Percentiles rank a stretch among this genome's conserved stretches.
These are phyloP conservation scores for Kwoniella sp. DNA, from an alignment of 768 basidiomycete genomes.

Conservation along the genomic window DNA sequence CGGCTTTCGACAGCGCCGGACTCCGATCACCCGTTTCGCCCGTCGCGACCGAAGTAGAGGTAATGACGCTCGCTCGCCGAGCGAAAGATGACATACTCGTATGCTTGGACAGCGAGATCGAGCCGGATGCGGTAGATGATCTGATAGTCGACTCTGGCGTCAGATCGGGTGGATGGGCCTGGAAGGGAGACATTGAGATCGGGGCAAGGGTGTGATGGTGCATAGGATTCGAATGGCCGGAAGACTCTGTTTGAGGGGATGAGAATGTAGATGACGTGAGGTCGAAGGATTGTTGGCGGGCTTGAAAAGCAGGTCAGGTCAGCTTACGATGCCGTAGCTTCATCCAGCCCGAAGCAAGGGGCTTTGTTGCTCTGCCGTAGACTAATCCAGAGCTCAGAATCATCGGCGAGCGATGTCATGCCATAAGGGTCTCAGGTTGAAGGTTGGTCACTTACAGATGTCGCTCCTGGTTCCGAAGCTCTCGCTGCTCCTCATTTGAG, in stretches of 20 bases:
- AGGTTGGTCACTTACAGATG: slow-evolving; percentile 16
- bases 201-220: slow-evolving; percentile 20
- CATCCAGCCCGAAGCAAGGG: too few relatives aligned
- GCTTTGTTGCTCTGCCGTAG: too few relatives aligned
- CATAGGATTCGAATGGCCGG: slow-evolving; percentile 8
- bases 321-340: too few relatives aligned
- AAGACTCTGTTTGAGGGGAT: slow-evolving; percentile 8
- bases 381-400: too few relatives aligned
- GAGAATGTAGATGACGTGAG: slow-evolving; percentile 12
- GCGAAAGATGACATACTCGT: slow-evolving; percentile 22
- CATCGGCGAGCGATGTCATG: too few relatives aligned
- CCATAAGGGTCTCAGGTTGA: too few relatives aligned
- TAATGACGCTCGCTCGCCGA: slow-evolving; percentile 13
- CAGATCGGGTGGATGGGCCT: slow-evolving; percentile 21
- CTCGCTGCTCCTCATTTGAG: slow-evolving; percentile 16
- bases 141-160: slow-evolving; percentile 23
- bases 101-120: slow-evolving; percentile 6
- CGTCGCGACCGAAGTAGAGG: slow-evolving; percentile 15
- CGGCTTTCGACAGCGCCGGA: slow-evolving; percentile 6
- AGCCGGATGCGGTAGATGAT: slow-evolving; percentile 14
- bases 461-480: slow-evolving; percentile 16
- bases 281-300: slow-evolving; percentile 24
- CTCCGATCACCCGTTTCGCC: slow-evolving; percentile 9
- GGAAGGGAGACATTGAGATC: slow-evolving; percentile 24
- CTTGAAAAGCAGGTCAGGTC: neutral